A percentile compares a stretch with the other conserved stretches of the same genome.
These are phyloP conservation scores for Verbascum thapsus DNA, from an alignment of 257 asterid species.

Conservation along the genomic window DNA sequence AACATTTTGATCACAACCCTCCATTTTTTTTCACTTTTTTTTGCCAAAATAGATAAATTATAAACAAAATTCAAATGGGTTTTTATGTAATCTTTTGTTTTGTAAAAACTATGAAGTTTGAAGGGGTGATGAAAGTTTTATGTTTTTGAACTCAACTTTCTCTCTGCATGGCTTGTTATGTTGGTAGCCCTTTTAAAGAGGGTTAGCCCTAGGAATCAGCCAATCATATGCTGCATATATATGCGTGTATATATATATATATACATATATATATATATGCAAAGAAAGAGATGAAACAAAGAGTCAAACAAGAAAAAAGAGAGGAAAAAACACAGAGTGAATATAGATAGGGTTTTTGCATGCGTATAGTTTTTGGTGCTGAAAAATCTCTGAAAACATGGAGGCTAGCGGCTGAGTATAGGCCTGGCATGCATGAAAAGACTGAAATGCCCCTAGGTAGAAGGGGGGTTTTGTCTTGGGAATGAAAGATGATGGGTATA, in stretches of 20 bases:
- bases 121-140: background rate
- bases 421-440: conserved; percentile 50
- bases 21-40: conserved; percentile 38
- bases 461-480: conserved; percentile 51
- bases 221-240: conserved; percentile 48
- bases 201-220: conserved; percentile 37
- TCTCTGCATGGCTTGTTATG: conserved; percentile 34
- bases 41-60: background rate
- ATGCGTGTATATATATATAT: conserved; percentile 46
- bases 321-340: conserved; percentile 6
- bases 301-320: conserved; percentile 49
- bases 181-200: conserved; percentile 18
- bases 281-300: conserved; percentile 42
- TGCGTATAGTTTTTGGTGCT: conserved; percentile 93
- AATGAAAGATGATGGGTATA: conserved; percentile 45
- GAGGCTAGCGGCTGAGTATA: conserved; percentile 62
- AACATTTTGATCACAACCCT: conserved; percentile 34
- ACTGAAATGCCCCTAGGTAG: conserved; percentile 65
- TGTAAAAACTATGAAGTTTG: too few species aligned
- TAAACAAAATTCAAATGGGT: too few species aligned
- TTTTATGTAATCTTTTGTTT: too few species aligned
- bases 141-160: background rate
- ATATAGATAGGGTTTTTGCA: conserved; percentile 40
- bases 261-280: background rate
- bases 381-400: conserved; percentile 83